Evolutionary conservation across 2,329 filamentous ascomycete species (phyloP), one percentile per base, ranked within the genome.

Genomic region (Grosmannia huntii): DNA sequence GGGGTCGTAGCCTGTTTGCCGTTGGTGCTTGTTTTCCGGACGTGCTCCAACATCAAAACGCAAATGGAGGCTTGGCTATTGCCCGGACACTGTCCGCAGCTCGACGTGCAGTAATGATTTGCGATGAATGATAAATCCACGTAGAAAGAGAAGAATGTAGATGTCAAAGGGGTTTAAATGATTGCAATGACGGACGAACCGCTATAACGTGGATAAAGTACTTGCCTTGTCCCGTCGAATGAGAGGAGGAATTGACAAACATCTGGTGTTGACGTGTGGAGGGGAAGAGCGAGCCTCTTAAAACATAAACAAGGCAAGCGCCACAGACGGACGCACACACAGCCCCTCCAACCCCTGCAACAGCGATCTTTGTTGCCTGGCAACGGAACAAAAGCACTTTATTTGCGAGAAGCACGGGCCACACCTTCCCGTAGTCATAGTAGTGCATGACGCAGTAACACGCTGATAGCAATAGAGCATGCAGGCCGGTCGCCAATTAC

Each of bases 291-390:
- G 55, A 59, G n/a, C 46, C 56, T 56, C 56, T 60, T 56, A 57
- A 57, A 61, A 64, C 60, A 61, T 64, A 64, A 64, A 64, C 62
- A 64, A 51, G 60, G 62, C 61, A 63, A 50, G 62, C 33, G 61
- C 61, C 25, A 49, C 46, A 54, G 55, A 59, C 51, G 27, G n/a
- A 54, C 7, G 12, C 46, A 51, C 48, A 51, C 48, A 58, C 51
- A 55, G 59, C 60, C 59, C 55, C 38, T 28, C 57, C 49, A 12
- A 10, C 56, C 56, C 52, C 21, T 54, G 46, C 41, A 25, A 31
- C 28, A 3, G 23, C 55, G 44, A 36, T 14, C 31, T 19, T 5
- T 5, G 62, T 63, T 58, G 60, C 33, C 58, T 14, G 21, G 62
- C 60, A 63, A 63, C 62, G 14, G 16, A 7, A 14, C 36, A 16